Conservation (phyloP, 495 filamentous ascomycete genomes). For the Podospora fimiseda region DNA sequence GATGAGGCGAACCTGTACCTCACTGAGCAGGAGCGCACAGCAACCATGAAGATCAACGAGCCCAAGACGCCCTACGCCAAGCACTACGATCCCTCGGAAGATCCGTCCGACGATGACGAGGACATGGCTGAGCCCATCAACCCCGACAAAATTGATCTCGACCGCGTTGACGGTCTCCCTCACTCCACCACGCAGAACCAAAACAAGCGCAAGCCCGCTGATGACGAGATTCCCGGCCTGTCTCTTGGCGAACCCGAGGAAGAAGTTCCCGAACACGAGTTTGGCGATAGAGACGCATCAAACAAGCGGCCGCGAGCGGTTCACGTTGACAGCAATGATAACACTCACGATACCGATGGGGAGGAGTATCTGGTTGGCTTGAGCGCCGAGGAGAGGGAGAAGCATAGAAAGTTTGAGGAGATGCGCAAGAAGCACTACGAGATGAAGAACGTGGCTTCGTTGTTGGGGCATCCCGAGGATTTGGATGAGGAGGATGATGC, state of each 20-base stretch:
- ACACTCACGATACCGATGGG: constrained; percentile 47
- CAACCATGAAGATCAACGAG: constrained; percentile 98
- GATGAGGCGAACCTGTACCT: constrained; percentile 96
- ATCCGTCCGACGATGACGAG: constrained; percentile 73
- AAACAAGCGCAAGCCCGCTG: constrained; percentile 11
- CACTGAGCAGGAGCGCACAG: constrained; percentile 86
- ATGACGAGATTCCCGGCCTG: constrained; percentile 81
- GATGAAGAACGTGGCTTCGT: constrained; percentile 88
- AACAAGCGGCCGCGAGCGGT: constrained; percentile 52
- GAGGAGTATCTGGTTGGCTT: constrained; percentile 51
- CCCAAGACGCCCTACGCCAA: constrained; percentile 94
- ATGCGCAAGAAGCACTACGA: constrained; percentile 94
- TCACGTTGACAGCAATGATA: constrained; percentile 55
- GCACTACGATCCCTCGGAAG: constrained; percentile 83
- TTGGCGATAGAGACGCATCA: constrained; percentile 11
- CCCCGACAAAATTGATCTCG: constrained; percentile 28
- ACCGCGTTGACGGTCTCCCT: constrained; percentile 31
- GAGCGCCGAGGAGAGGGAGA: constrained; percentile 73
- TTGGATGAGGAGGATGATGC: constrained; percentile 26
- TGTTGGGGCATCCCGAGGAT: constrained; percentile 66
- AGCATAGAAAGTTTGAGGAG: constrained; percentile 85
- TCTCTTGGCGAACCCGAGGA: constrained; percentile 95
- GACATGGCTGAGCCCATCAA: constrained; percentile 48
- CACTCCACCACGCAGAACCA: constrained; percentile 1
- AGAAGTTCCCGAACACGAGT: constrained; percentile 44